Percentiles rank a stretch among this genome's conserved stretches.
Conservation (phyloP, 805 yeast species). For the Wickerhamiella brachini region DNA sequence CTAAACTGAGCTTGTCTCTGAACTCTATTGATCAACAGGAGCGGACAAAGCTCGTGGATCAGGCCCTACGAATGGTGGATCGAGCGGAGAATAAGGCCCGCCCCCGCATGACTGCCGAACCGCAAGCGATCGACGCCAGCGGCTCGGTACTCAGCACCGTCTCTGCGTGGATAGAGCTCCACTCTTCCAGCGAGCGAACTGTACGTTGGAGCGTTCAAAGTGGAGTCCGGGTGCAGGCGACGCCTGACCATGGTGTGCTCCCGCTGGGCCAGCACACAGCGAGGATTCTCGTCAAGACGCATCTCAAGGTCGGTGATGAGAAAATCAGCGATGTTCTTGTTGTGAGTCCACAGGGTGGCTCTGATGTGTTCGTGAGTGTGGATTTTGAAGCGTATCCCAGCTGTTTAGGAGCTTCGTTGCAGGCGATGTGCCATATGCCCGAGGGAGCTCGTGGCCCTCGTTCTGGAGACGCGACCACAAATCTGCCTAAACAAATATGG, state of each 20-base stretch:
- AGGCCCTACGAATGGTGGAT: slow-evolving; percentile 31
- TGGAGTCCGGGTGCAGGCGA: background rate
- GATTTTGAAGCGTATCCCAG: slow-evolving; percentile 20
- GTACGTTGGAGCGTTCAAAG: slow-evolving; percentile 4
- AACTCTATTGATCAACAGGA: slow-evolving; percentile 28
- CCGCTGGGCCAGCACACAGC: background rate
- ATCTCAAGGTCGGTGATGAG: background rate
- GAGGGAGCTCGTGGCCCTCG: background rate
- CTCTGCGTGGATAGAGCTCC: slow-evolving; percentile 3
- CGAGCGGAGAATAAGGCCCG: slow-evolving; percentile 32
- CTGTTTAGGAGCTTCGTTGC: slow-evolving; percentile 23
- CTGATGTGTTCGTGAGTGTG: slow-evolving; percentile 11
- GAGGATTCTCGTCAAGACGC: slow-evolving; percentile 3
- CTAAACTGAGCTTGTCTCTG: slow-evolving; percentile 25
- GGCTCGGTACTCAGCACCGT: slow-evolving; percentile 18
- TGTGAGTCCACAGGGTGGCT: slow-evolving; percentile 4
- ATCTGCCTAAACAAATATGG: slow-evolving; percentile 25
- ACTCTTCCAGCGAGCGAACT: background rate
- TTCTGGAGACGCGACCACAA: background rate
- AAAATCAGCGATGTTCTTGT: slow-evolving; percentile 5
- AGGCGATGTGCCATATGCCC: slow-evolving; percentile 5
- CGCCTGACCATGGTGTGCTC: slow-evolving; percentile 5
- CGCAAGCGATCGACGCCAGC: slow-evolving; percentile 22
- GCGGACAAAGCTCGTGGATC: slow-evolving; percentile 26
- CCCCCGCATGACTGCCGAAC: slow-evolving; percentile 28